phyloP scores from a whole-genome alignment of 768 basidiomycete species.

The Agrocybe pediades region DNA sequence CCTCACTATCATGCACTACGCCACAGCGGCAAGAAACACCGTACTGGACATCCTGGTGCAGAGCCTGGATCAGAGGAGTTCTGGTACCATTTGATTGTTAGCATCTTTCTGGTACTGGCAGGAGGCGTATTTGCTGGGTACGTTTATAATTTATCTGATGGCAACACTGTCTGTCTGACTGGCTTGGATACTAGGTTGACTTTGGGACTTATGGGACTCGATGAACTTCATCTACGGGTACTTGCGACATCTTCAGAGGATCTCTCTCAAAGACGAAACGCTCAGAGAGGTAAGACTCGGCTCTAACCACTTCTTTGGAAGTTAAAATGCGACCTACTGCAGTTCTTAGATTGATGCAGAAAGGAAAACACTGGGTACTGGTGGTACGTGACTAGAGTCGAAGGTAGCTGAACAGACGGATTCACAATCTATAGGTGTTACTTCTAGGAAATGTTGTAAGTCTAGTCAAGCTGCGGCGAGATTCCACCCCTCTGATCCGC shows the following conservation, averaged over 20 bases:
- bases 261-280: conserved; percentile 63
- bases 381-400: conserved; percentile 53
- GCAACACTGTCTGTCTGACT: background rate
- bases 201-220: conserved; percentile 91
- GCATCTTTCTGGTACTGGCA: conserved; percentile 67
- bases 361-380: conserved; percentile 90
- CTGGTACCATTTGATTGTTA: conserved; percentile 72
- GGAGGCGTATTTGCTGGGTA: conserved; percentile 95
- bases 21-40: conserved; percentile 11
- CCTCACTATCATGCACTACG: conserved; percentile 5
- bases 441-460: conserved; percentile 85
- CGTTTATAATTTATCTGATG: background rate
- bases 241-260: conserved; percentile 81
- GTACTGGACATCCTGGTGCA: conserved; percentile 20
- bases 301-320: background rate
- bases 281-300: conserved; percentile 56
- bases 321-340: background rate
- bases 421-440: conserved; percentile 58
- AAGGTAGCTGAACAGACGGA: background rate
- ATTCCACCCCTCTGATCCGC: background rate
- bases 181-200: conserved; percentile 59
- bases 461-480: background rate
- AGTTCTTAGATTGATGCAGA: conserved; percentile 44
- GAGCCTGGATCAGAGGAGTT: conserved; percentile 43
- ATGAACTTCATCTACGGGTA: conserved; percentile 88